Base-by-base conservation (phyloP, 192 early-diverging fungal species). In the Podila epicladia region DNA sequence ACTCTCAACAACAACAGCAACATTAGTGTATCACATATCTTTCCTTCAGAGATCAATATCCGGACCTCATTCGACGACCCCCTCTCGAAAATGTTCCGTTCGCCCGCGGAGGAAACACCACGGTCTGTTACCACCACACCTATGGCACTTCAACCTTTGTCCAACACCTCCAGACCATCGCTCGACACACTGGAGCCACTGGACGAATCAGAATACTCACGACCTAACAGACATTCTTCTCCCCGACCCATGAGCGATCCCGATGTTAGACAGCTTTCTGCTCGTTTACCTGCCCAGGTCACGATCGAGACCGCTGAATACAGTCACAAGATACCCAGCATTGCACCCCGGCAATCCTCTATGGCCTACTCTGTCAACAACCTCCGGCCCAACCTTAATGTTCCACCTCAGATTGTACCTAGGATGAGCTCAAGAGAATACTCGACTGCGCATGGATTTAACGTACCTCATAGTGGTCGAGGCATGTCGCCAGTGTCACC, bases 401-500 rank as follows among this genome's bases (percentile, higher is more conserved):
- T 80, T 0, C 77, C 77, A 7, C 77, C 77, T 4, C 63, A 65
- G 15, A 80, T 80, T 22, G 77, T 73, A 11, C 77, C 77, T 3
- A 65, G 77, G 62, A 50, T 65, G 20, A 80, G 77, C 33, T 80
- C 77, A 9, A 31, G 77, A 31, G 77, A 73, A 37, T 80, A 80
- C 9, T 80, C 77, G 6, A 20, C 67, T 22, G 57, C 77, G 1
- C 69, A 80, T 61, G 77, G 77, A 64, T 69, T 73, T 32, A 80
- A 80, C n/a, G 67, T 68, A 12, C 77, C 71, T 28, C 77, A 72
- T 15, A 69, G 71, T 28, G 58, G 45, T 28, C 37, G 62, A 32
- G 77, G 77, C 22, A 80, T 80, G 77, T 80, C 77, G 5, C 77
- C 77, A 17, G 71, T 80, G 5, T 80, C 77, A 0, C 77, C 77